Conservation (phyloP, 768 basidiomycete genomes). For the Chiua virens region DNA sequence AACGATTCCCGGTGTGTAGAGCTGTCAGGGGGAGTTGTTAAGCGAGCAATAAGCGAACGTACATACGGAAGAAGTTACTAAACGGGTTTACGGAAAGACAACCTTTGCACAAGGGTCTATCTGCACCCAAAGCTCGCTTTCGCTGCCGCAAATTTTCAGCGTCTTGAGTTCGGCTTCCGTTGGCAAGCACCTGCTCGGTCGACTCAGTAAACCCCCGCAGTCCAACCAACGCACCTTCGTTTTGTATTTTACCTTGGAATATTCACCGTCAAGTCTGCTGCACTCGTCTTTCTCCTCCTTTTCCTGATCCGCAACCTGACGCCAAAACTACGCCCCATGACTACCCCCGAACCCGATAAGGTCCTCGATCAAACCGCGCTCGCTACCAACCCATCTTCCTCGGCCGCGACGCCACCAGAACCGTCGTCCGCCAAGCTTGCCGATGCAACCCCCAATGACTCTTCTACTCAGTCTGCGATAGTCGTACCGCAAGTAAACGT, state of each 20-base stretch:
- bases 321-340: constrained; percentile 18
- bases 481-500: constrained; percentile 36
- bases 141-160: constrained; percentile 28
- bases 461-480: constrained; percentile 13
- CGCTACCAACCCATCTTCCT: constrained; percentile 3
- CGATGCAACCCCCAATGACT: constrained; percentile 9
- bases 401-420: constrained; percentile 1
- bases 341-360: constrained; percentile 26
- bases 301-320: neutral
- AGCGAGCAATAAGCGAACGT: constrained; percentile 17
- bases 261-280: neutral
- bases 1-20: too few relatives aligned
- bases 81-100: constrained; percentile 28
- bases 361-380: constrained; percentile 21
- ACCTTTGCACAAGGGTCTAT: constrained; percentile 11
- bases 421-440: constrained; percentile 6
- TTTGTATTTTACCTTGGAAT: constrained; percentile 23
- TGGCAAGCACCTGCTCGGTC: constrained; percentile 7
- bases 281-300: neutral
- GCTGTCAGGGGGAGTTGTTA: neutral
- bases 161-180: constrained; percentile 4
- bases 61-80: constrained; percentile 13
- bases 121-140: constrained; percentile 23
- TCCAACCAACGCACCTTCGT: constrained; percentile 4
- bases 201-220: constrained; percentile 11